These are phyloP conservation scores for Rutstroemia sp. DNA, from an alignment of 2,329 filamentous ascomycete species.

Conservation along the genomic window DNA sequence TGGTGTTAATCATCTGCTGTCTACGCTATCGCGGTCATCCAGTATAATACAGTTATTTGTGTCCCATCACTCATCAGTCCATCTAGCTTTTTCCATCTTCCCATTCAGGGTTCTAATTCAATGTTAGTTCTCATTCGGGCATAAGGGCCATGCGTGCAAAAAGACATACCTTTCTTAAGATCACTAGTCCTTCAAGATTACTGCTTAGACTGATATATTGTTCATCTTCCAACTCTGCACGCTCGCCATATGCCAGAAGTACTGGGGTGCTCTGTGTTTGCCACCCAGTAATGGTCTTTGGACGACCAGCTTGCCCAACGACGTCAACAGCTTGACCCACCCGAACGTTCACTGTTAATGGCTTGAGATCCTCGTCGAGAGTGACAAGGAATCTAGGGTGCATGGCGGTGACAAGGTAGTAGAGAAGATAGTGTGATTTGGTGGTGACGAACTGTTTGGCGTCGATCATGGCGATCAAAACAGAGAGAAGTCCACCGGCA, in stretches of 20 bases:
- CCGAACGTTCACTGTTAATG: slow-evolving; percentile 89
- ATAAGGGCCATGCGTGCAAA: background rate
- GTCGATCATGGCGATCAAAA: slow-evolving; percentile 89
- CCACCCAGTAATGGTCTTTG: slow-evolving; percentile 99
- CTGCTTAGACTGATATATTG: slow-evolving; percentile 90
- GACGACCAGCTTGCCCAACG: slow-evolving; percentile 90
- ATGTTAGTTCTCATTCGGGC: slow-evolving; percentile 7
- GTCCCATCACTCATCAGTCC: slow-evolving; percentile 11
- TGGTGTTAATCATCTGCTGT: slow-evolving; percentile 12
- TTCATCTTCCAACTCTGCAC: slow-evolving; percentile 95
- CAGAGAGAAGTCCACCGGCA: slow-evolving; percentile 80
- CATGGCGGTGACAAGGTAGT: slow-evolving; percentile 96
- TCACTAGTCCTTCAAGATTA: slow-evolving; percentile 89
- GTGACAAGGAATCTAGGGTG: slow-evolving; percentile 94
- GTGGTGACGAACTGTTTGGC: slow-evolving; percentile 74
- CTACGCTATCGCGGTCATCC: slow-evolving; percentile 14
- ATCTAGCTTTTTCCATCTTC: slow-evolving; percentile 38
- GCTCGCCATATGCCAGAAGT: slow-evolving; percentile 85
- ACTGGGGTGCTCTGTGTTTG: slow-evolving; percentile 99
- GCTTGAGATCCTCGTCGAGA: slow-evolving; percentile 88
- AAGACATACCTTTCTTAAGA: slow-evolving; percentile 80
- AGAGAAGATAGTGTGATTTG: slow-evolving; percentile 82
- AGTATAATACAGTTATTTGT: slow-evolving; percentile 30
- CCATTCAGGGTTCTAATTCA: slow-evolving; percentile 47
- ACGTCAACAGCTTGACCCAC: slow-evolving; percentile 98